A percentile compares a stretch with the other conserved stretches of the same genome.
These are phyloP conservation scores for Cladosporium sp. DNA, from an alignment of 2,329 filamentous ascomycete genomes.

Conservation along the genomic window DNA sequence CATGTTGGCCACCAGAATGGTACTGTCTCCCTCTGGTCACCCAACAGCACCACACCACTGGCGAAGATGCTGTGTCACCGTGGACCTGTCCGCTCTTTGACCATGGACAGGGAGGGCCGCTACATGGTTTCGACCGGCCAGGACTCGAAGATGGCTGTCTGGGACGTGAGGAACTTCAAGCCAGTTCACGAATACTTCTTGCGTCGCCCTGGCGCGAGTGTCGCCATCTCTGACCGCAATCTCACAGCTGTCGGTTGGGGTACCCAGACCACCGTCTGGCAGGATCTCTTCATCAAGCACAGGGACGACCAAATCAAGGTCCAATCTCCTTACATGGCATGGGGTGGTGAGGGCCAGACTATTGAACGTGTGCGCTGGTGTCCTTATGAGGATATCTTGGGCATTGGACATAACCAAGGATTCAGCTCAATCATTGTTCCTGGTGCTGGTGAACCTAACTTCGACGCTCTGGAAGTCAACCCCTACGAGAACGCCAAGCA, in stretches of 20 bases:
- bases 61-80: conserved; percentile 88
- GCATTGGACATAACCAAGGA: conserved; percentile 76
- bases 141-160: conserved; percentile 87
- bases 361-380: conserved; percentile 87
- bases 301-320: conserved; percentile 63
- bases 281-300: conserved; percentile 76
- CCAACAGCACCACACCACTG: conserved; percentile 78
- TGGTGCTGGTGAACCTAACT: conserved; percentile 95
- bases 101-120: conserved; percentile 80
- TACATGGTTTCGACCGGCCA: conserved; percentile 96
- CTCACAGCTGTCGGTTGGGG: conserved; percentile 89
- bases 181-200: conserved; percentile 89
- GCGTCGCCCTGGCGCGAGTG: conserved; percentile 72
- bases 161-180: conserved; percentile 92
- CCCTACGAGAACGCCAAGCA: conserved; percentile 93
- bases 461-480: conserved; percentile 87
- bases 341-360: conserved; percentile 78
- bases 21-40: conserved; percentile 91
- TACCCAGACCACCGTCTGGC: conserved; percentile 86
- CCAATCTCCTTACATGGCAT: conserved; percentile 85
- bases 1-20: conserved; percentile 95
- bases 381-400: conserved; percentile 89
- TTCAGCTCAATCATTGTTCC: conserved; percentile 89
- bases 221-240: conserved; percentile 84
- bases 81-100: conserved; percentile 80